These are phyloP conservation scores for Lepiota venenata DNA, from an alignment of 768 basidiomycete species.

Conservation along the genomic window DNA sequence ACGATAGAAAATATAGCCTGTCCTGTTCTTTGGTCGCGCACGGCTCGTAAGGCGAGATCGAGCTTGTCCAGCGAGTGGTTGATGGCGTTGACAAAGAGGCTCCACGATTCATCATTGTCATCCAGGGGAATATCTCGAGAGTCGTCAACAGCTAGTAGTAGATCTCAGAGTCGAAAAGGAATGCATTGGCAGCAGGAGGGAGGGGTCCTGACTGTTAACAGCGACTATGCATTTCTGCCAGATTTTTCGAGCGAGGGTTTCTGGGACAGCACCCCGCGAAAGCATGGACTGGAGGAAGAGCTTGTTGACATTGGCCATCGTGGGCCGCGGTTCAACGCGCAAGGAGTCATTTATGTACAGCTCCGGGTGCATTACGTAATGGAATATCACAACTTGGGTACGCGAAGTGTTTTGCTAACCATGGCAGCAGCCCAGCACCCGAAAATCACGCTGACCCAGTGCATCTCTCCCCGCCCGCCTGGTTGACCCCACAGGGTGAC, in stretches of 20 bases:
- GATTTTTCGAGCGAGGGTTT: conserved; percentile 56
- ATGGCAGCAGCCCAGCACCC: conserved; percentile 90
- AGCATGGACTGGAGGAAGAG: conserved; percentile 80
- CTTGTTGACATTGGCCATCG: conserved; percentile 60
- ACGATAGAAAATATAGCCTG: conserved; percentile 69
- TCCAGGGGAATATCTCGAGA: conserved; percentile 44
- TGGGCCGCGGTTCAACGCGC: too few relatives aligned
- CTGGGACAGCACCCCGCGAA: conserved; percentile 67
- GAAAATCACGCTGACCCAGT: conserved; percentile 76
- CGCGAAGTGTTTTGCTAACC: conserved; percentile 94
- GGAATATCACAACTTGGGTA: conserved; percentile 57
- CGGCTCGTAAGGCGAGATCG: conserved; percentile 67
- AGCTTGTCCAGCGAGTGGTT: conserved; percentile 65
- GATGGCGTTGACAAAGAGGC: conserved; percentile 53
- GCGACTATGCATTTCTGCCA: conserved; percentile 67
- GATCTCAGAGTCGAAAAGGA: conserved; percentile 5
- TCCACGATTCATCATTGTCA: conserved; percentile 49
- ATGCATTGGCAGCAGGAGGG: conserved; percentile 4
- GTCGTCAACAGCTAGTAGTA: conserved; percentile 7
- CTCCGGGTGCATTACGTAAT: conserved; percentile 6
- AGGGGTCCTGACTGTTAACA: conserved; percentile 51
- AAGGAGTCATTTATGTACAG: too few relatives aligned
- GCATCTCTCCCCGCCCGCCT: conserved; percentile 82
- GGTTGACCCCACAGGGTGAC: conserved; percentile 66
- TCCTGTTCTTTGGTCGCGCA: conserved; percentile 64